Evolutionary conservation across 257 asterid genomes (phyloP), one percentile per base, ranked within the genome.

Genomic region (Solanum infundibuliforme): DNA sequence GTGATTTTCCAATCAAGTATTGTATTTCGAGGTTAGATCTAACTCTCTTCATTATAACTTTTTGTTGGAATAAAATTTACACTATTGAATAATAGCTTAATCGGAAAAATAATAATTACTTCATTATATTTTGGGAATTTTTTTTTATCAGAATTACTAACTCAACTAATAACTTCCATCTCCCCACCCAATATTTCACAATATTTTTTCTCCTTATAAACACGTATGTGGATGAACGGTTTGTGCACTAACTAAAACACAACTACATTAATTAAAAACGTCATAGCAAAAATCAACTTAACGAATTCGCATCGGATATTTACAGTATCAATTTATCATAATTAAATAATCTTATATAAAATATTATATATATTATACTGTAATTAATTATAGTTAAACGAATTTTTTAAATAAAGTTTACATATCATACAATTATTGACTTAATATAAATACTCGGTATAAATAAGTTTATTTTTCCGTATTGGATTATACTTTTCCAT

Each of bases 401-500:
- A 9, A 1, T 5, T 35, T 5, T 35, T 5, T 14, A 48, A 48
- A 48, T 48, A 48, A 48, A 48, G 8, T 48, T 48, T 48, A 48
- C 18, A 48, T 14, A 14, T 69, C 21, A 14, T 32, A 14, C 12
- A 31, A 14, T 71, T 16, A 71, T 32, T 69, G 38, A 69, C 4
- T 12, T 14, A 1, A 29, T 12, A 7, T 29, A 69, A 29, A 29
- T 68, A 68, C 1, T 2, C 7, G 1, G 1, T 13, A 6, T 7
- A 3, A 68, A 29, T 13, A 29, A 65, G 72, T 65, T 65, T 6
- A 2, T 68, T 1, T 66, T 66, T 36, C 10, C 4, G 5, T 13
- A 81, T 86, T 90, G 91, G 36, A 75, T 87, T 66, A 69, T 77
- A 29, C 16, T 23, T 71, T 39, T 87, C 76, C 88, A 89, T 91